Conservation (phyloP, 176 grass and related monocot genomes). For the Aegilops speltoides region DNA sequence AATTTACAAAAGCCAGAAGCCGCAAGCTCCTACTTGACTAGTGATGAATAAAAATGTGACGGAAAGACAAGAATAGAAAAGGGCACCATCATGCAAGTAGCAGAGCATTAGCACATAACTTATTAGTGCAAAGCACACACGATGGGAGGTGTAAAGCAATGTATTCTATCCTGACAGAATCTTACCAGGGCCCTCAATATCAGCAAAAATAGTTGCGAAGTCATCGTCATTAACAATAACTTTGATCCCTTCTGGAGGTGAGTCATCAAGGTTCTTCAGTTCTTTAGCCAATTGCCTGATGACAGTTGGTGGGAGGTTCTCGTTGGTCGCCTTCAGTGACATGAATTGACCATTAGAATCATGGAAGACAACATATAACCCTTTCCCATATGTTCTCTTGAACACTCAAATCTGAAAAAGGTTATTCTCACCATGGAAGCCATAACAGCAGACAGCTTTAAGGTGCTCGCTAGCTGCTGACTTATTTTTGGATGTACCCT, state of each 20-base stretch:
- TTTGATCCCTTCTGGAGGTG: constrained; percentile 92
- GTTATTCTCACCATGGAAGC: constrained; percentile 36
- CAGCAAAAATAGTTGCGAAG: constrained; percentile 72
- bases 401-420: background rate
- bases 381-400: background rate
- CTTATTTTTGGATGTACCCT: background rate
- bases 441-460: constrained; percentile 15
- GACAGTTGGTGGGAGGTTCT: constrained; percentile 88
- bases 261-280: constrained; percentile 87
- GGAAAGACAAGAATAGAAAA: background rate
- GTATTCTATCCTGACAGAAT: constrained; percentile 11
- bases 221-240: constrained; percentile 83
- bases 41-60: background rate
- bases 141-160: background rate
- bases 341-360: constrained; percentile 16
- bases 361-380: background rate
- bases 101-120: background rate
- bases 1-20: background rate
- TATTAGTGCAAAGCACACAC: constrained; percentile 8
- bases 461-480: background rate
- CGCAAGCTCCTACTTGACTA: background rate
- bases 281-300: constrained; percentile 91
- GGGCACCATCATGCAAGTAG: background rate
- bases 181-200: constrained; percentile 90
- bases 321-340: constrained; percentile 78